Evolutionary conservation across 129 eudicot species (phyloP), one percentile per base, ranked within the genome.

Genomic region (Flaveria trinervia): DNA sequence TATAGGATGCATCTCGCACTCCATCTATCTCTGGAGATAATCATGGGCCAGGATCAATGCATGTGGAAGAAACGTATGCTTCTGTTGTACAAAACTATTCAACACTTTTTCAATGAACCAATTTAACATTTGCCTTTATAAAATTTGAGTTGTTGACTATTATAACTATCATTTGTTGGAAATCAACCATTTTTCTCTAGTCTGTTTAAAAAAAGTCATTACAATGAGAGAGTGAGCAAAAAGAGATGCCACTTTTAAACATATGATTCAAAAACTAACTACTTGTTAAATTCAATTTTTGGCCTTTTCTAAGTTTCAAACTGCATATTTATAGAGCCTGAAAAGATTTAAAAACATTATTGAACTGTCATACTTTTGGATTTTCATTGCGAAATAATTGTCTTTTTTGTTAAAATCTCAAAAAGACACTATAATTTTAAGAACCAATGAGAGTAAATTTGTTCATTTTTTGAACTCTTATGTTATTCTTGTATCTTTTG

Each of bases 1-100:
- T 78, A 26, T 79, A 92, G 96, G 88, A 79, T 43, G 78, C 62
- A 33, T 30, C 56, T 43, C 80, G 52, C 65, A 75, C 33, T 68
- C 77, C 82, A 54, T 66, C 87, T 66, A 36, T 25, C 16, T 23
- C 51, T 2, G 78, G 48, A 28, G 79, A 83, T 64, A 55, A 65
- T 71, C 62, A 75, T 41, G 84, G 76, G 64, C 65, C 83, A 61
- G 86, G 83, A 41, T 65, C 80, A 49, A 56, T 49, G 61, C 85
- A 76, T 18, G 74, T 87, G 85, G 89, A 83, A 70, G 90, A 78
- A 83, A 89, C 73, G 98, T 93, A 88, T 48, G 89, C 14, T 33
- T 61, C 50, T 59, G 8, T 59, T 15, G 45, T 13, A 68, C 25
- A 25, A 62, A 30, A 60, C 54, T 16, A 22, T 20, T 17, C 45